Percentiles rank a stretch among this genome's conserved stretches.
Conservation (phyloP, 2,329 filamentous ascomycete genomes). For the Scleromitrula shiraiana region DNA sequence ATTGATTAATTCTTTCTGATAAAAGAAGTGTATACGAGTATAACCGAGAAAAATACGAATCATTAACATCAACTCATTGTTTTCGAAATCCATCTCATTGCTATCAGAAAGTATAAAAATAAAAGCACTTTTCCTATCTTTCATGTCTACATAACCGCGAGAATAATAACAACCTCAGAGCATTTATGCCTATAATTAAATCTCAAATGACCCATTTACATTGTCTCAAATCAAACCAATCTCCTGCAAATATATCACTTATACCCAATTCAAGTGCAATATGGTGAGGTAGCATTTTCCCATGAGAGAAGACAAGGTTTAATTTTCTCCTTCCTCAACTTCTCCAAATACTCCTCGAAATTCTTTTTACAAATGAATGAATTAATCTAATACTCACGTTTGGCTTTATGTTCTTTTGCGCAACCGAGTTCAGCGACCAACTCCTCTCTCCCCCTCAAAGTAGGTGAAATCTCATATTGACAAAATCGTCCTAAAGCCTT, state of each 20-base stretch:
- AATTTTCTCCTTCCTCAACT: background rate
- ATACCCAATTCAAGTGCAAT: background rate
- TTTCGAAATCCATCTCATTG: too few relatives aligned
- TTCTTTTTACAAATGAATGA: background rate
- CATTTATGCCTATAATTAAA: background rate
- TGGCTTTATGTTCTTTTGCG: background rate
- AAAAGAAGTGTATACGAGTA: too few relatives aligned
- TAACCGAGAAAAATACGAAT: too few relatives aligned
- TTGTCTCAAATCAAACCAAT: too few relatives aligned
- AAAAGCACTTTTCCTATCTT: too few relatives aligned
- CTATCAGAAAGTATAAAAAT: too few relatives aligned
- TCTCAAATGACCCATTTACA: background rate
- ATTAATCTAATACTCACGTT: background rate
- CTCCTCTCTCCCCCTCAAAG: background rate
- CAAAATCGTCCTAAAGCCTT: background rate
- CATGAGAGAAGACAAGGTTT: background rate
- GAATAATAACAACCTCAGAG: too few relatives aligned
- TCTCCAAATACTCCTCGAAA: background rate
- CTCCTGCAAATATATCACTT: too few relatives aligned
- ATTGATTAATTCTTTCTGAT: too few relatives aligned
- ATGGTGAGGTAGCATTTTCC: background rate
- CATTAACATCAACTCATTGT: too few relatives aligned
- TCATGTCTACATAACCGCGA: too few relatives aligned
- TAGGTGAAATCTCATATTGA: background rate
- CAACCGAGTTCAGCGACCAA: background rate